A percentile compares a stretch with the other conserved stretches of the same genome.
Evolutionary conservation across 208 protist species (phyloP).

Genomic region (Leishmania gerbilli): DNA sequence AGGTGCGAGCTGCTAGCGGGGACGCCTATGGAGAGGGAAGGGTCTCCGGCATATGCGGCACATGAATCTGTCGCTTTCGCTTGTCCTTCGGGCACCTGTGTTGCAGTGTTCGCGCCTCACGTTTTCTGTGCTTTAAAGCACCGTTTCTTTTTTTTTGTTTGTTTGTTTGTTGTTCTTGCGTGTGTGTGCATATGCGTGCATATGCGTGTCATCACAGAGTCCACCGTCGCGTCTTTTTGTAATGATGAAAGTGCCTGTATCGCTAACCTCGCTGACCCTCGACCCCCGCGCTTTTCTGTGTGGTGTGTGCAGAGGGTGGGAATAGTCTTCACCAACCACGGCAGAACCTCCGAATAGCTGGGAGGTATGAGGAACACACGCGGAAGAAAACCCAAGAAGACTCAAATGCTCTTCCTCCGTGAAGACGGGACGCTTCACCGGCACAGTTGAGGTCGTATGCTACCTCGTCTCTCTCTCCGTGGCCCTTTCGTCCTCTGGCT

Average conservation of each 20-base stretch:
- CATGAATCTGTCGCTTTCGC: neutral
- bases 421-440: neutral
- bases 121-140: neutral
- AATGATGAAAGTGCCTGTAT: neutral
- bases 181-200: neutral
- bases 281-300: neutral
- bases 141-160: neutral
- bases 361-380: neutral
- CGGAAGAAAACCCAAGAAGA: neutral
- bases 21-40: neutral
- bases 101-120: neutral
- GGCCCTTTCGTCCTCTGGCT: neutral
- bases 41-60: neutral
- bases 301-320: neutral
- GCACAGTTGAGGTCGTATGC: neutral
- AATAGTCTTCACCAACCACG: neutral
- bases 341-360: neutral
- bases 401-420: neutral
- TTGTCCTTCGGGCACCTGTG: neutral
- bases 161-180: neutral
- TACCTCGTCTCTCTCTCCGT: neutral
- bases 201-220: constrained; percentile 11
- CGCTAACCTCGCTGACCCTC: neutral
- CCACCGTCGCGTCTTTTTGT: neutral
- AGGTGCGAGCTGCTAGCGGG: neutral